Percentiles rank a stretch among this genome's conserved stretches.
Evolutionary conservation across 345 rosid genomes (phyloP).

Genomic region (Pistacia atlantica): DNA sequence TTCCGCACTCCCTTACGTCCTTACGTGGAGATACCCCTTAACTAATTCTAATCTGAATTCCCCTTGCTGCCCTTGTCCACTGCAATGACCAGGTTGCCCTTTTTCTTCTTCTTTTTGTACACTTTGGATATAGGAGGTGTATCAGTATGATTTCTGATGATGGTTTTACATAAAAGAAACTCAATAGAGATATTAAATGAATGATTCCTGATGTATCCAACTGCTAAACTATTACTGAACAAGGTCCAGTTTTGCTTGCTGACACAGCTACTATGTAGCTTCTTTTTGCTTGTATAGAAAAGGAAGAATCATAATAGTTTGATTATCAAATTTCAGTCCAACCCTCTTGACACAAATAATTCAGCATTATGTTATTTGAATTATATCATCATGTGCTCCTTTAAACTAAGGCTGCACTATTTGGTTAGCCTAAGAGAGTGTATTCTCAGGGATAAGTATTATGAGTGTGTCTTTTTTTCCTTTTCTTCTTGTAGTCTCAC

Average conservation of each 20-base stretch:
- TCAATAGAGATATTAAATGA: conserved; percentile 2
- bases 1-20: no score
- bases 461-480: neutral
- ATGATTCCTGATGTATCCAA: neutral
- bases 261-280: neutral
- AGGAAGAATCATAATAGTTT: neutral
- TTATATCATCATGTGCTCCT: neutral
- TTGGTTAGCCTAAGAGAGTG: conserved; percentile 4
- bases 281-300: neutral
- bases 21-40: no score
- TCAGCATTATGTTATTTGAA: neutral
- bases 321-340: neutral
- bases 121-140: no score
- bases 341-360: neutral
- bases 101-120: no score
- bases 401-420: neutral
- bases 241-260: neutral
- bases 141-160: no score
- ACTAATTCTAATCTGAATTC: no score
- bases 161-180: neutral
- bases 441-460: neutral
- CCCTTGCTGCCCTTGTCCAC: no score
- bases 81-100: no score
- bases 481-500: neutral
- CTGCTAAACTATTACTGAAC: neutral